phyloP scores from a whole-genome alignment of 495 filamentous ascomycete genomes.

The Penicillium canescens region DNA sequence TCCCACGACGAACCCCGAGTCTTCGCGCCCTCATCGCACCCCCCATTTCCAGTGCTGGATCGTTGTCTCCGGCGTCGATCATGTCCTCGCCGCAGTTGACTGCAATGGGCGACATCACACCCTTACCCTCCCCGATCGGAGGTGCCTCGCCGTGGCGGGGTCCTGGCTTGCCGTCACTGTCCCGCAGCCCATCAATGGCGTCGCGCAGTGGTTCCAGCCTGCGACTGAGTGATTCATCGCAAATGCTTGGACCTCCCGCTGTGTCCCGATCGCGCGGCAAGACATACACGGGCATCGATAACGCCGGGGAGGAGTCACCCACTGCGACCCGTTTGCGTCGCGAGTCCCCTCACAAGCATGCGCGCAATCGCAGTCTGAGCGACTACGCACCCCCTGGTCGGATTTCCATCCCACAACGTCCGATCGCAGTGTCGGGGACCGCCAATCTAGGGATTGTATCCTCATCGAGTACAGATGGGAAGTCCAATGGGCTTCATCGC shows the following conservation, averaged over 20 bases:
- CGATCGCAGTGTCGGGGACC: conserved; percentile 68
- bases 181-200: conserved; percentile 38
- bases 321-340: conserved; percentile 26
- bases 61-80: conserved; percentile 59
- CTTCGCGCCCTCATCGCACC: conserved; percentile 45
- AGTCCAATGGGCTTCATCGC: conserved; percentile 64
- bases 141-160: conserved; percentile 68
- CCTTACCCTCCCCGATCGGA: conserved; percentile 84
- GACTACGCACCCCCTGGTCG: conserved; percentile 78
- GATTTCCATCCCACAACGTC: conserved; percentile 60
- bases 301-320: conserved; percentile 38
- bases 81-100: conserved; percentile 72
- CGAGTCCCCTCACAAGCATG: conserved; percentile 42
- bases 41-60: conserved; percentile 47
- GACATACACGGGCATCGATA: conserved; percentile 36
- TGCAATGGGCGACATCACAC: conserved; percentile 88
- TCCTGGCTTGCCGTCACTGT: conserved; percentile 47
- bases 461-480: conserved; percentile 41
- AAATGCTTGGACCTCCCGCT: conserved; percentile 32
- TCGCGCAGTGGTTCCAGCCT: conserved; percentile 42
- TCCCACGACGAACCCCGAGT: conserved; percentile 51
- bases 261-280: conserved; percentile 34
- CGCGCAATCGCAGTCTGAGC: conserved; percentile 79
- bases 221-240: conserved; percentile 42
- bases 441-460: conserved; percentile 39